Evolutionary conservation across 306 rosid species (phyloP).

Genomic region (Inga leiocalycina): DNA sequence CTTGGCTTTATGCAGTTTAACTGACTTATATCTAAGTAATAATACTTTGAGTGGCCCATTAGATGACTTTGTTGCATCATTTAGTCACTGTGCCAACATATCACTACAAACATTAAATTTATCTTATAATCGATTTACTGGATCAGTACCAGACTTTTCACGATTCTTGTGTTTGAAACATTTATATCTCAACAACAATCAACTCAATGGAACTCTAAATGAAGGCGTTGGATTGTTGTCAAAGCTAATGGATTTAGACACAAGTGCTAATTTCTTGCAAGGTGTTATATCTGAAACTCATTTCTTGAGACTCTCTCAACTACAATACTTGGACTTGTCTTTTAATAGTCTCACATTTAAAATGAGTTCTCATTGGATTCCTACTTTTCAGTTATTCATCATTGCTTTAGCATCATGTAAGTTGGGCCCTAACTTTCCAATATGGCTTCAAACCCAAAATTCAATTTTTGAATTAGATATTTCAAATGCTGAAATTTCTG

Average conservation of each 20-base stretch:
- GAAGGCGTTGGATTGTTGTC: conserved; percentile 3
- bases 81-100: no score
- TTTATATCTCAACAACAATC: background rate
- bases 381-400: background rate
- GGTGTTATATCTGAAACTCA: background rate
- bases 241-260: background rate
- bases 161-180: background rate
- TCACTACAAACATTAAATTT: no score
- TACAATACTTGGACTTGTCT: background rate
- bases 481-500: background rate
- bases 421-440: conserved; percentile 20
- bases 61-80: no score
- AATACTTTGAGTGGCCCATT: no score
- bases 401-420: background rate
- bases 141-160: no score
- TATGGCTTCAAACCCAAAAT: conserved; percentile 13
- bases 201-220: background rate
- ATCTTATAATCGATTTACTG: no score
- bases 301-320: background rate
- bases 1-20: no score
- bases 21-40: no score
- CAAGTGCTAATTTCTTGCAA: background rate
- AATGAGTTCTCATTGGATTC: background rate
- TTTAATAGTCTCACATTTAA: background rate
- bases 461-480: accelerated